Percentiles rank a stretch among this genome's conserved stretches.
Conservation (phyloP, 2,329 filamentous ascomycete species). For the Penicillium sp. region DNA sequence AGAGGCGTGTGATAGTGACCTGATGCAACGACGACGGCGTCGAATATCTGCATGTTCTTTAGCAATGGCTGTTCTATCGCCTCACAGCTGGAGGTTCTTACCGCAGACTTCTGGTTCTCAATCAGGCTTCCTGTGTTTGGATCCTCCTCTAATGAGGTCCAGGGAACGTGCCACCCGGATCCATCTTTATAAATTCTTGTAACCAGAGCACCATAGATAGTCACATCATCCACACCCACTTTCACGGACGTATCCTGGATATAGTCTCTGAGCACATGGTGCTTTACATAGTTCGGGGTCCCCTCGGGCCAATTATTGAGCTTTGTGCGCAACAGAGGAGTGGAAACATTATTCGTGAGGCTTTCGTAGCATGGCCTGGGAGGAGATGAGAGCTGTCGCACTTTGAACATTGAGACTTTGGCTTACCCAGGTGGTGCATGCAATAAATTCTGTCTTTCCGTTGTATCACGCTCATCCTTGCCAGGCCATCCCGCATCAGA, state of each 20-base stretch:
- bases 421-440: slow-evolving; percentile 51
- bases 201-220: slow-evolving; percentile 60
- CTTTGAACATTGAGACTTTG: not conserved
- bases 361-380: slow-evolving; percentile 53
- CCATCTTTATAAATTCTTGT: slow-evolving; percentile 50
- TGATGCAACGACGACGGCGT: slow-evolving; percentile 53
- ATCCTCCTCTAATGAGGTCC: slow-evolving; percentile 42
- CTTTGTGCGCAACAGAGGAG: slow-evolving; percentile 50
- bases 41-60: slow-evolving; percentile 37
- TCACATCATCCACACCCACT: slow-evolving; percentile 51
- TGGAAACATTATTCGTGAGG: slow-evolving; percentile 55
- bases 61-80: not conserved
- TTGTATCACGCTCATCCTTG: slow-evolving; percentile 17
- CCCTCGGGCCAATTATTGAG: slow-evolving; percentile 57
- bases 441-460: slow-evolving; percentile 19
- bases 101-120: slow-evolving; percentile 8
- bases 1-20: slow-evolving; percentile 55
- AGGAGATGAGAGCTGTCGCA: not conserved
- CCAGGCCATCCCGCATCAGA: slow-evolving; percentile 33
- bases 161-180: slow-evolving; percentile 52
- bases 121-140: not conserved
- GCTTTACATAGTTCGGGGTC: slow-evolving; percentile 59
- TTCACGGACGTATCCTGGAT: slow-evolving; percentile 57
- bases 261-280: slow-evolving; percentile 57
- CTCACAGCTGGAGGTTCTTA: not conserved